Base-by-base conservation (phyloP, 495 filamentous ascomycete species). In the Rostrohypoxylon terebratum region DNA sequence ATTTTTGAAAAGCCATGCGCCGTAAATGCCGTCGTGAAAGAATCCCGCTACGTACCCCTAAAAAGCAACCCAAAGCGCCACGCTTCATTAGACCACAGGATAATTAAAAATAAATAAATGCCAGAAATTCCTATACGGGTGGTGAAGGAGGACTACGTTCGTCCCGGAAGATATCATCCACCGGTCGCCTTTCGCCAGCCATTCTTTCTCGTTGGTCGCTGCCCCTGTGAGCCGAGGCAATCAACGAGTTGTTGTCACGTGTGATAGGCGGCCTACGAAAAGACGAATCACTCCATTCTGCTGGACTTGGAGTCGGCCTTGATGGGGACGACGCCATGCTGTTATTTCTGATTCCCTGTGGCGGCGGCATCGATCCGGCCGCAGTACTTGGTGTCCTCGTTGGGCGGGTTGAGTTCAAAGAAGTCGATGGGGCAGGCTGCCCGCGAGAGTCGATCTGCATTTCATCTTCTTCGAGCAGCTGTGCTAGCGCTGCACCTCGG, bases 401-500 rank as follows among this genome's bases (percentile, higher is more conserved):
- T 9, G 59, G 28, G 23, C 40, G 54, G 6, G 44, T 3, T 20
- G 59, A 45, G 8, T 58, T 23, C 10, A 36, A 20, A 34, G 68
- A 67, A 33, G 47, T 13, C 34, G 72, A 63, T 42, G 40, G 47
- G 28, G 44, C 33, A 8, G 53, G 53, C 21, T 66, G 67, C 6
- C 38, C 45, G 9, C 34, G 59, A 31, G 51, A 40, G 21, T 67
- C 53, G 25, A 69, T 28, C 50, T 74, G 71, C 7, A 57, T 7
- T 63, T 80, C 79, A 53, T 83, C 80, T 28, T 83, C 83, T 63
- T 83, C 82, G 20, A 81, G 57, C 23, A 85, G 61, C 66, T 80
- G 80, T 21, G 81, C 82, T 5, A 86, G 73, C 7, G 81, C 83
- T 0, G 82, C 82, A 1, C 84, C 84, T 20, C 81, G 76, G 0